Base-by-base conservation (phyloP, 2,329 filamentous ascomycete genomes). In the Neonectria sp. region DNA sequence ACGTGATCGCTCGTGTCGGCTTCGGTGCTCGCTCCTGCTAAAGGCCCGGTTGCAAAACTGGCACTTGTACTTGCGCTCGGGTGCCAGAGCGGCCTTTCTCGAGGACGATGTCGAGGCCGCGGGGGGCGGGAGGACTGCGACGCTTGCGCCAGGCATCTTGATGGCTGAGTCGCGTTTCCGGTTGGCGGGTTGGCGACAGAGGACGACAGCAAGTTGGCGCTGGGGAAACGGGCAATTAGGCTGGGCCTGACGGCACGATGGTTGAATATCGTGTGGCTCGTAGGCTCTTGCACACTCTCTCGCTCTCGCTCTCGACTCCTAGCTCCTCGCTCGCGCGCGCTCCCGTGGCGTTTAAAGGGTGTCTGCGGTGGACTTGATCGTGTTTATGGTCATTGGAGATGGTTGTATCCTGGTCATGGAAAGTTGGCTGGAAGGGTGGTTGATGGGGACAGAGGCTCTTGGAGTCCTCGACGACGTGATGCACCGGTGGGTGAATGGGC, bases 41-140 rank as follows among this genome's bases (percentile, higher is more conserved):
- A 99, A 99, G 71, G 96, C 96, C 82, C 96, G 90, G 84, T 95
- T 95, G 86, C 96, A 98, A 84, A 97, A 98, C 87, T 97, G 95
- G 86, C 96, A 99, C 83, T 98, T 98, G 90, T 99, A 99, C 85
- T 98, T 97, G 87, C 97, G 95, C 86, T 98, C 96, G 63, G 95
- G 94, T 76, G 90, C 92, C 76, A 91, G 85, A 69, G 92, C 87
- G 73, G 92, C 83, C 84, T 97, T 97, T 83, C 93, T 91, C 78
- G 92, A 88, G 76, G 89, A 89, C 80, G 92, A 88, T 79, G 91
- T 89, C 79, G 94, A 89, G 79, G 90, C 85, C 79, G 89, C 88
- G 76, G 89, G 82, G 79, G 92, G 85, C 76, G 90, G 84, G 75
- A 88, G 85, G 75, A 89, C 86, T 76, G 91, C 90, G 83, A 92